Evolutionary conservation across 768 basidiomycete species (phyloP).

Genomic region (Mrakia blollopis): DNA sequence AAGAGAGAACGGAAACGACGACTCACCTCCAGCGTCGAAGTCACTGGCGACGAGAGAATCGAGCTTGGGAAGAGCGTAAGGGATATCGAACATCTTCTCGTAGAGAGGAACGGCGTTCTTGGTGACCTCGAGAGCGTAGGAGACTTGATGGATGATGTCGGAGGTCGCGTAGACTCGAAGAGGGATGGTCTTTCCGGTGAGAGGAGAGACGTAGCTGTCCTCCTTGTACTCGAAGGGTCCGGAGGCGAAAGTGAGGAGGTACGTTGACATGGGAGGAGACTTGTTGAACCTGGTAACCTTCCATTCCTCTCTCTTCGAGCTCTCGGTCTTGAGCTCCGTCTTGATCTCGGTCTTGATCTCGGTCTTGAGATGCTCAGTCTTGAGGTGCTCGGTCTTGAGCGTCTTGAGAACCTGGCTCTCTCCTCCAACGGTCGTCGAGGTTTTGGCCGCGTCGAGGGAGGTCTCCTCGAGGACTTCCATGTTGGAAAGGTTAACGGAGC

Average conservation of each 20-base stretch:
- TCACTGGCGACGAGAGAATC: slow-evolving; percentile 85
- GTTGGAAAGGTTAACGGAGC: slow-evolving; percentile 76
- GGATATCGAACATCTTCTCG: slow-evolving; percentile 85
- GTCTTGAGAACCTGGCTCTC: slow-evolving; percentile 35
- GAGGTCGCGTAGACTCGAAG: slow-evolving; percentile 79
- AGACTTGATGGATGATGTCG: slow-evolving; percentile 73
- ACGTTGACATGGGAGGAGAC: slow-evolving; percentile 58
- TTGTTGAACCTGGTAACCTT: slow-evolving; percentile 74
- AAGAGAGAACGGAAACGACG: neutral
- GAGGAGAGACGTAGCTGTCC: slow-evolving; percentile 67
- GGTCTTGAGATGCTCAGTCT: slow-evolving; percentile 45
- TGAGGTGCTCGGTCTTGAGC: slow-evolving; percentile 41
- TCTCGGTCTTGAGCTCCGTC: slow-evolving; percentile 41
- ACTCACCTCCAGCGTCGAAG: slow-evolving; percentile 66
- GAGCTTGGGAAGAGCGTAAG: slow-evolving; percentile 87
- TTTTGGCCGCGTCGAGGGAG: slow-evolving; percentile 38
- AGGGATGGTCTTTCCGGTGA: slow-evolving; percentile 74
- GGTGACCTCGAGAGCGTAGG: slow-evolving; percentile 81
- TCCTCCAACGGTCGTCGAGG: slow-evolving; percentile 35
- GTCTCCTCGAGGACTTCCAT: slow-evolving; percentile 65
- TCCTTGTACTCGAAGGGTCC: slow-evolving; percentile 63
- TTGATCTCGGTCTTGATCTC: slow-evolving; percentile 24
- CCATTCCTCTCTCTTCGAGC: slow-evolving; percentile 53
- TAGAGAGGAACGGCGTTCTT: slow-evolving; percentile 71
- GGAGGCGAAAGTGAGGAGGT: slow-evolving; percentile 82